Evolutionary conservation across 2,329 filamentous ascomycete genomes (phyloP).

Genomic region (Arachnomyces sp.): DNA sequence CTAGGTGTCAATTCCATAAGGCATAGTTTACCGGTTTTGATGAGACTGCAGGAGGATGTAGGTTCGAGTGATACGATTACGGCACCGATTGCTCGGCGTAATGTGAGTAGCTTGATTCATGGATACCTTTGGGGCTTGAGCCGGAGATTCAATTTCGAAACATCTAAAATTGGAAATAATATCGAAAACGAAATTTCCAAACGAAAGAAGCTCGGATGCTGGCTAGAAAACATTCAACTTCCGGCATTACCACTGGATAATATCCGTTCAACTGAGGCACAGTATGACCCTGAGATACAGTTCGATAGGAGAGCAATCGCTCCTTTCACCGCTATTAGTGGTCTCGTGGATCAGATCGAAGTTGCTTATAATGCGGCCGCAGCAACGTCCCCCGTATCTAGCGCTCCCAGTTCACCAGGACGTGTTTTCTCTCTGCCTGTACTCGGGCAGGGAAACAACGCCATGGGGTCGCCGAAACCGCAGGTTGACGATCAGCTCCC

Average conservation of each 20-base stretch:
- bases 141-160: slow-evolving; percentile 70
- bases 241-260: slow-evolving; percentile 57
- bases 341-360: slow-evolving; percentile 68
- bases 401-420: slow-evolving; percentile 62
- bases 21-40: slow-evolving; percentile 78
- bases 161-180: slow-evolving; percentile 58
- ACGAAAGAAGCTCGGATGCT: slow-evolving; percentile 66
- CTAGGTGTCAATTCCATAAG: slow-evolving; percentile 76
- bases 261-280: slow-evolving; percentile 1
- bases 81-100: slow-evolving; percentile 61
- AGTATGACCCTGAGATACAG: slow-evolving; percentile 34
- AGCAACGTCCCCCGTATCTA: slow-evolving; percentile 55
- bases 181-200: slow-evolving; percentile 70
- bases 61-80: slow-evolving; percentile 21
- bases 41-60: slow-evolving; percentile 80
- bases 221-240: slow-evolving; percentile 66
- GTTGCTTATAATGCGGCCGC: slow-evolving; percentile 59
- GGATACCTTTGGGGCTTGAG: slow-evolving; percentile 79
- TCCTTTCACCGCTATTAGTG: slow-evolving; percentile 66
- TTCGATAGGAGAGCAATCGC: slow-evolving; percentile 46
- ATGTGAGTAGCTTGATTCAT: slow-evolving; percentile 75
- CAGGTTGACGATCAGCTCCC: slow-evolving; percentile 54
- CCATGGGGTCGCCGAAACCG: slow-evolving; percentile 26
- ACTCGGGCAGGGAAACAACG: slow-evolving; percentile 43
- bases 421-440: slow-evolving; percentile 58